Conservation (phyloP, 106 monocot species). For the Dioscorea dumetorum region DNA sequence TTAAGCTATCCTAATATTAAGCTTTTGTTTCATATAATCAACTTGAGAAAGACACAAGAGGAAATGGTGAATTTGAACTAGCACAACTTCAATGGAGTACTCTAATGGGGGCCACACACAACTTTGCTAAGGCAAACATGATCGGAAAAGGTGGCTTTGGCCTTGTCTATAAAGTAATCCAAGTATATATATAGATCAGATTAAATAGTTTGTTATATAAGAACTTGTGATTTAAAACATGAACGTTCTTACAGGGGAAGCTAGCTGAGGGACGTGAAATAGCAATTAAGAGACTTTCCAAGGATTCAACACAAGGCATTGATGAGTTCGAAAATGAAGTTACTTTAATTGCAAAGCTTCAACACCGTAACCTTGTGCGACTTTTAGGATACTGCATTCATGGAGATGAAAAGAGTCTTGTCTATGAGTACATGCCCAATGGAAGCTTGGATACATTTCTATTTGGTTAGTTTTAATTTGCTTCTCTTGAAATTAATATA, state of each 20-base stretch:
- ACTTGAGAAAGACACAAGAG: neutral
- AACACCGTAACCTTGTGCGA: conserved; percentile 9
- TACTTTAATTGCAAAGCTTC: too few relatives aligned
- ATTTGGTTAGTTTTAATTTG: conserved; percentile 13
- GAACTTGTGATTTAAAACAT: too few relatives aligned
- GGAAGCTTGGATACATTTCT: conserved; percentile 26
- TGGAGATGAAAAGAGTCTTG: conserved; percentile 22
- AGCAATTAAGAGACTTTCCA: conserved; percentile 22
- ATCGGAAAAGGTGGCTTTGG: conserved; percentile 40
- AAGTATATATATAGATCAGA: neutral
- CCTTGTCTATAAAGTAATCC: conserved; percentile 26
- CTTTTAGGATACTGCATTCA: conserved; percentile 29
- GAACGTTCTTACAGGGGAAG: conserved; percentile 4
- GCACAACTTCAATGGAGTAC: conserved; percentile 7
- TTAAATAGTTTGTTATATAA: too few relatives aligned
- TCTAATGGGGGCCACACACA: conserved; percentile 11
- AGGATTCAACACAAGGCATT: conserved; percentile 16
- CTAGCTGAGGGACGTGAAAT: conserved; percentile 15
- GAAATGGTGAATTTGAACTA: conserved; percentile 6
- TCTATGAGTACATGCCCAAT: conserved; percentile 30
- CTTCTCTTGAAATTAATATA: conserved; percentile 1
- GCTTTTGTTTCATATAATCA: too few relatives aligned
- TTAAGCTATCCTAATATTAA: too few relatives aligned
- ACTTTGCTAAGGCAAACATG: conserved; percentile 13
- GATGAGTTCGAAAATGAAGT: neutral